Evolutionary conservation across 352 stramenopile genomes (phyloP), one percentile per base, ranked within the genome.

Genomic region (Pythium plurisporium): DNA sequence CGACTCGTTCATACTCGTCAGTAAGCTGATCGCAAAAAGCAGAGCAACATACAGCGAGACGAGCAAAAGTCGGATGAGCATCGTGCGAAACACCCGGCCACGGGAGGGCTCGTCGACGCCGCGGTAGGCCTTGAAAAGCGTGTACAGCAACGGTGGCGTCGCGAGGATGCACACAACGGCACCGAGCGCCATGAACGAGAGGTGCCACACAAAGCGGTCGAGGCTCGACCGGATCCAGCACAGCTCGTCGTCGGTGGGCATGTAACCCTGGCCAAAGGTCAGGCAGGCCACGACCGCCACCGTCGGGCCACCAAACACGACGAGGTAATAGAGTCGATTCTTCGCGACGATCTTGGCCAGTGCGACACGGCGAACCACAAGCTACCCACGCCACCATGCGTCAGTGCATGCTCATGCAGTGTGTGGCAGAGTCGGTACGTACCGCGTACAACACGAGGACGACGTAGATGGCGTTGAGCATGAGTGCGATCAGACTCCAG

Each of bases 171-270:
- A 60, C 20, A 68, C 62, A 12, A 50, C 38, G 10, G 58, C 51
- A 8, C 62, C 66, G 15, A 74, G 20, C 26, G 64, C 46, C 36
- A 68, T 74, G 50, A 66, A 69, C 29, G 62, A 68, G 17, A 65
- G 58, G 19, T 68, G 61, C 49, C 62, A 71, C 3, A 74, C 29
- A 26, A 71, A 42, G 31, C 66, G 66, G 30, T 69, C 66, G n/a
- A 49, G 47, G 29, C 40, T 37, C 23, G 53, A 41, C n/a, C 48
- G 43, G 49, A 74, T 65, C 66, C 66, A 74, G 50, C 67, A 74
- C 17, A 64, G 62, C 27, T 73, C 62, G 40, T 70, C 55, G 15
- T 43, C 42, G 8, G 64, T 52, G 12, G 58, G 59, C 0, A 22
- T 51, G 46, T 71, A 74, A 14, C 58, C 58, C 23, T 54, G 20